A percentile compares a stretch with the other conserved stretches of the same genome.
Evolutionary conservation across 129 eudicot genomes (phyloP).

Genomic region (Saposhnikovia divaricata): DNA sequence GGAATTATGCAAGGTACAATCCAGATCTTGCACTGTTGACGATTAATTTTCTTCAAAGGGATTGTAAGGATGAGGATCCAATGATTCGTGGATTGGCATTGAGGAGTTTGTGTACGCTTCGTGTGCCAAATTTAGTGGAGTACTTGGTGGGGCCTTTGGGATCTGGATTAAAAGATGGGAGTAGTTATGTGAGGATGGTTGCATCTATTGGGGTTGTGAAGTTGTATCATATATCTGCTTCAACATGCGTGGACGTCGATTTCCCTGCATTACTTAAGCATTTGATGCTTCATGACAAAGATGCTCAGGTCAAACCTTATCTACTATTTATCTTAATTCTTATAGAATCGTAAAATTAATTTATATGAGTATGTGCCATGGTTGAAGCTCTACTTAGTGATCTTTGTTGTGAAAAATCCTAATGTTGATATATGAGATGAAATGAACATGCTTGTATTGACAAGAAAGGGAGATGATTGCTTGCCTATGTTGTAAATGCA

Average conservation of each 20-base stretch:
- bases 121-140: constrained; percentile 89
- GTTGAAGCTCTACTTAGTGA: not conserved
- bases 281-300: constrained; percentile 85
- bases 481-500: not conserved
- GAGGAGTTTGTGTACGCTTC: constrained; percentile 85
- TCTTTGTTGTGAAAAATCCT: not conserved
- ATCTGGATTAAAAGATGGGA: constrained; percentile 78
- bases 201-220: constrained; percentile 85
- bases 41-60: constrained; percentile 87
- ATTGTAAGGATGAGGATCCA: constrained; percentile 94
- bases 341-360: not conserved
- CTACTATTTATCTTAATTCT: not conserved
- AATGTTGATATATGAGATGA: not conserved
- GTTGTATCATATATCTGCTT: constrained; percentile 78
- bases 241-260: constrained; percentile 86
- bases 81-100: constrained; percentile 95
- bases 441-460: not conserved
- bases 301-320: constrained; percentile 55
- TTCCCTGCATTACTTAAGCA: constrained; percentile 74
- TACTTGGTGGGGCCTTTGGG: constrained; percentile 85
- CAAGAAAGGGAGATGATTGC: not conserved
- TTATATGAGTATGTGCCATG: not conserved
- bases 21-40: constrained; percentile 90
- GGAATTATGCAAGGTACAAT: constrained; percentile 81
- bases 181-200: constrained; percentile 82